Evolutionary conservation across 305 asterid genomes (phyloP), one percentile per base, ranked within the genome.

Genomic region (Lippia alba): DNA sequence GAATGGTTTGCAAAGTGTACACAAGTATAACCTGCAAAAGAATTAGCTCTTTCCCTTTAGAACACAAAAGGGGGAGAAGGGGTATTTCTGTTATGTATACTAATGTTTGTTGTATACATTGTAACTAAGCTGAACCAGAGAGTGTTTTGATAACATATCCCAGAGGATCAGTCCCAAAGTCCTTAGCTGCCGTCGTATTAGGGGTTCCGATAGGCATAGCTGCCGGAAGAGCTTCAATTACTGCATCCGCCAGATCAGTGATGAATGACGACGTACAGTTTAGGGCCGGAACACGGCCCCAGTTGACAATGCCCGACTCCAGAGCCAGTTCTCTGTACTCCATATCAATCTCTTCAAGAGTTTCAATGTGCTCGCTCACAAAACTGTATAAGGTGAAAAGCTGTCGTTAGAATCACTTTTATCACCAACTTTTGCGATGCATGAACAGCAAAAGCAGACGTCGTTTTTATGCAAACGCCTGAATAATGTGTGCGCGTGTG

Each of bases 241-340:
- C 97, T 24, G 98, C 91, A 86, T 93, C 94, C 0, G 97, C 96
- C 63, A 93, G 83, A 76, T 93, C 98, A 67, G 72, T 73, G 59
- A 93, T 89, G 79, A 93, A 93, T 0, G 97, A 80, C 1, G 97
- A 79, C 20, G 88, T 89, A 69, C 98, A 93, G 88, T 93, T 93
- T 15, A 93, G 87, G 64, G 98, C 97, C 36, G 98, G 98, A 55
- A 93, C 98, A 4, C 98, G 96, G 6, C 98, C 98, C 98, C 98
- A 93, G 19, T 91, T 83, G 50, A 80, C 81, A 66, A 93, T 81
- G 54, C 98, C 98, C 0, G 97, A 93, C 68, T 87, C 96, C 48
- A 88, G 83, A 45, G 99, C 97, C 76, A 94, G 71, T 53, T 94
- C 86, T 77, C 33, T 86, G 87, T 94, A 94, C 83, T 94, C 99